Evolutionary conservation across 805 yeast genomes (phyloP).

Genomic region (Yarrowia hollandica): DNA sequence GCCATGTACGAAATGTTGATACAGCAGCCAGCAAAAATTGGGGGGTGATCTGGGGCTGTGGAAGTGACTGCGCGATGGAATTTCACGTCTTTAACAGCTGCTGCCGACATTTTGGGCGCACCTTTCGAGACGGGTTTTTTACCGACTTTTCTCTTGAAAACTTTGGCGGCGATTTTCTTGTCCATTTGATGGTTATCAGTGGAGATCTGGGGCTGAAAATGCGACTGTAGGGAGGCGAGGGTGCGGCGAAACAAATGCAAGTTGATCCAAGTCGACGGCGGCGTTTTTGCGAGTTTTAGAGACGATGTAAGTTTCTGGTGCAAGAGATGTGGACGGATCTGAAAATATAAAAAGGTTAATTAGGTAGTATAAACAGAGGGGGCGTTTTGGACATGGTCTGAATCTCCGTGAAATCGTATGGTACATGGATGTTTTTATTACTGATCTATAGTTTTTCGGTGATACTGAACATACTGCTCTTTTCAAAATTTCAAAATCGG

Average conservation of each 20-base stretch:
- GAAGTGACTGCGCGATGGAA: not conserved
- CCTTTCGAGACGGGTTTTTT: not conserved
- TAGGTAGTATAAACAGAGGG: no score
- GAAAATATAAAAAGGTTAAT: not conserved
- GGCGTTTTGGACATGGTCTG: no score
- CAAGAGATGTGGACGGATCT: no score
- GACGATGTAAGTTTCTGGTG: no score
- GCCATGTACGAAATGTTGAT: constrained; percentile 29
- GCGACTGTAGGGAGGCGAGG: not conserved
- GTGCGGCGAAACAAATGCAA: not conserved
- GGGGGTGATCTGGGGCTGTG: not conserved
- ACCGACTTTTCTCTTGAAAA: not conserved
- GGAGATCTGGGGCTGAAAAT: not conserved
- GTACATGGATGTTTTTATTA: no score
- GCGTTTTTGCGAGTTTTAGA: no score
- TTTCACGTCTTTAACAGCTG: constrained; percentile 7
- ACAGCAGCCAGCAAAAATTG: not conserved
- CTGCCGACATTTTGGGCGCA: not conserved
- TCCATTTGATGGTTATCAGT: not conserved
- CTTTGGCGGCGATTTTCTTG: constrained; percentile 12
- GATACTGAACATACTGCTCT: no score
- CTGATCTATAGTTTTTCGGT: no score
- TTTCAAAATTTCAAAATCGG: no score
- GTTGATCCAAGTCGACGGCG: not conserved
- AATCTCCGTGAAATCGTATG: no score